phyloP scores from a whole-genome alignment of 2,329 filamentous ascomycete species.

The Aspergillus pseudoviridinutans region DNA sequence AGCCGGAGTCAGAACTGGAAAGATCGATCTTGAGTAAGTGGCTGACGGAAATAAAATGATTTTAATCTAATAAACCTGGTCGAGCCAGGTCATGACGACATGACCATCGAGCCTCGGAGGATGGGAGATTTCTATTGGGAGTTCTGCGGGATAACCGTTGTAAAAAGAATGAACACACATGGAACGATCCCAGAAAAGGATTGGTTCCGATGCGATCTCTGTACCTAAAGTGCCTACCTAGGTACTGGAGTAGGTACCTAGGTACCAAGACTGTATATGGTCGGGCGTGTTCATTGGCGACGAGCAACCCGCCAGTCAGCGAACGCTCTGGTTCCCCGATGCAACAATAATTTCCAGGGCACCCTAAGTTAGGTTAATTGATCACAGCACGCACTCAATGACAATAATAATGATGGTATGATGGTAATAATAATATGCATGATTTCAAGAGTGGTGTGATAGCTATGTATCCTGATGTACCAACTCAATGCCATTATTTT shows the following conservation, averaged over 20 bases:
- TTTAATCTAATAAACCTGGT: constrained; percentile 4
- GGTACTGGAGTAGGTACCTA: too few species aligned
- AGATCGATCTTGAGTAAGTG: not conserved
- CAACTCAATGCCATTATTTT: not conserved
- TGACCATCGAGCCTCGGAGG: constrained; percentile 3
- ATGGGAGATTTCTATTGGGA: not conserved
- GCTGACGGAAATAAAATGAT: not conserved
- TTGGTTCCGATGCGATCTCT: not conserved
- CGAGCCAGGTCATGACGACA: constrained; percentile 16
- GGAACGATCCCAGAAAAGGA: not conserved
- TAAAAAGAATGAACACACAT: not conserved
- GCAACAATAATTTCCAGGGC: not conserved
- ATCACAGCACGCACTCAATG: too few species aligned
- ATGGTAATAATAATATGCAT: too few species aligned
- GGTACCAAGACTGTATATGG: too few species aligned
- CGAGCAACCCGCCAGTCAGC: not conserved
- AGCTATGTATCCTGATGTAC: not conserved
- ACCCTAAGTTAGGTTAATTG: not conserved
- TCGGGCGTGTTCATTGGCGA: not conserved
- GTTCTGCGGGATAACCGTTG: not conserved
- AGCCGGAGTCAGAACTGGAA: not conserved
- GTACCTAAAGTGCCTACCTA: not conserved
- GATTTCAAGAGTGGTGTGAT: not conserved
- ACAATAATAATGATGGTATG: not conserved
- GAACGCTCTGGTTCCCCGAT: not conserved